Conservation (phyloP, 305 asterid species). For the Solanum hybrid region DNA sequence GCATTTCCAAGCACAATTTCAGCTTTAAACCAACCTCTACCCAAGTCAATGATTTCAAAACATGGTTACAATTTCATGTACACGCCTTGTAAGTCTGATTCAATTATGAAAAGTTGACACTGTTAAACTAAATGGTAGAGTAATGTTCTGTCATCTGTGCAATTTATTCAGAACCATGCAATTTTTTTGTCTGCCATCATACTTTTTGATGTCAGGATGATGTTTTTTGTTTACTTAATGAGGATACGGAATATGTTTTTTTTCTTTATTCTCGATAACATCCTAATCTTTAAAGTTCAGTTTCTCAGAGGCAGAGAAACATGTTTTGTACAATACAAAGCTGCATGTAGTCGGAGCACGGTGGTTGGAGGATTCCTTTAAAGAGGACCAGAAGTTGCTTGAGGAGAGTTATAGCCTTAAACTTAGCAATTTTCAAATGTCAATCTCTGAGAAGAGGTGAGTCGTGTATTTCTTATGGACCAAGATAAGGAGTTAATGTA, state of each 20-base stretch:
- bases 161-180: not conserved
- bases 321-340: conserved; percentile 30
- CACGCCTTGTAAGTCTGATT: not conserved
- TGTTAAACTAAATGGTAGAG: not conserved
- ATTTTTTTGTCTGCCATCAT: not conserved
- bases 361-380: conserved; percentile 76
- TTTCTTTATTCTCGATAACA: not conserved
- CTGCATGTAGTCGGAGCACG: conserved; percentile 57
- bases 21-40: not conserved
- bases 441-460: conserved; percentile 38
- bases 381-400: conserved; percentile 40
- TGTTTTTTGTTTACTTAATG: not conserved
- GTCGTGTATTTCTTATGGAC: not conserved
- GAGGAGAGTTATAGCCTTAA: conserved; percentile 61
- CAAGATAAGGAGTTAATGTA: not conserved
- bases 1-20: not conserved
- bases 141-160: not conserved
- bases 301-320: conserved; percentile 49
- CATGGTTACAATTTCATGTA: not conserved
- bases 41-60: not conserved
- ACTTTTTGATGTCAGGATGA: not conserved
- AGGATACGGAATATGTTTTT: not conserved
- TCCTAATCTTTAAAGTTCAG: conserved; percentile 27
- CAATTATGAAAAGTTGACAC: not conserved
- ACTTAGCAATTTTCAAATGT: conserved; percentile 34